These are phyloP conservation scores for Oenanthe javanica DNA, from an alignment of 140 eudicot genomes.

Conservation along the genomic window DNA sequence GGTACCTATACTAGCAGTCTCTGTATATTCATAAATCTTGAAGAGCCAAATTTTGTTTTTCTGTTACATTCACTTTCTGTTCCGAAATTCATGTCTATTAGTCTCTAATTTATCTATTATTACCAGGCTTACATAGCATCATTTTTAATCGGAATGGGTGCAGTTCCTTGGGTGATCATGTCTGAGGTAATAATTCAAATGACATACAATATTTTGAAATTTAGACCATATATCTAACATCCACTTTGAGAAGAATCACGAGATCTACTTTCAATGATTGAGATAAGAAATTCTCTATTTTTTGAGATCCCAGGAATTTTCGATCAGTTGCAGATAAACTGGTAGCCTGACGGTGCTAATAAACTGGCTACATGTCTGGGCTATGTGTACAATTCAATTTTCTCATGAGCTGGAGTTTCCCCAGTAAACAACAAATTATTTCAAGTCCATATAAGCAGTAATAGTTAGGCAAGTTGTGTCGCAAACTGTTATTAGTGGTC, in stretches of 20 bases:
- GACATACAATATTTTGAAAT: neutral
- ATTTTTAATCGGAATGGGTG: slow-evolving; percentile 80
- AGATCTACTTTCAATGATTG: neutral
- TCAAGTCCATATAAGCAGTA: too few species aligned
- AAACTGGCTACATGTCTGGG: slow-evolving; percentile 90
- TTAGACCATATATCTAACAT: neutral
- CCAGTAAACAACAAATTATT: slow-evolving; percentile 27
- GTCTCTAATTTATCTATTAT: neutral
- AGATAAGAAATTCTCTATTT: neutral
- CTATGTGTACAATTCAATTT: slow-evolving; percentile 70
- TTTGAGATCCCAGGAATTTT: neutral
- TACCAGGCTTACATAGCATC: slow-evolving; percentile 44
- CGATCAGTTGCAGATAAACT: slow-evolving; percentile 50
- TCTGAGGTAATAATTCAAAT: slow-evolving; percentile 59
- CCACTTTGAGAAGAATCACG: neutral
- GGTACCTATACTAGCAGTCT: slow-evolving; percentile 69
- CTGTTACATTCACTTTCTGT: neutral
- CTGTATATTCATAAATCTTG: slow-evolving; percentile 14
- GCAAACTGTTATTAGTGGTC: too few species aligned
- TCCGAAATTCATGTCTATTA: neutral
- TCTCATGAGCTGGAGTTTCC: slow-evolving; percentile 70
- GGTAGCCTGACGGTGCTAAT: slow-evolving; percentile 65
- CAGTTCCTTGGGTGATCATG: slow-evolving; percentile 94
- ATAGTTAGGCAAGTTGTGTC: too few species aligned
- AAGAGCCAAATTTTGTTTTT: neutral